These are phyloP conservation scores for Pterocarpus santalinus DNA, from an alignment of 306 rosid species.

Conservation along the genomic window DNA sequence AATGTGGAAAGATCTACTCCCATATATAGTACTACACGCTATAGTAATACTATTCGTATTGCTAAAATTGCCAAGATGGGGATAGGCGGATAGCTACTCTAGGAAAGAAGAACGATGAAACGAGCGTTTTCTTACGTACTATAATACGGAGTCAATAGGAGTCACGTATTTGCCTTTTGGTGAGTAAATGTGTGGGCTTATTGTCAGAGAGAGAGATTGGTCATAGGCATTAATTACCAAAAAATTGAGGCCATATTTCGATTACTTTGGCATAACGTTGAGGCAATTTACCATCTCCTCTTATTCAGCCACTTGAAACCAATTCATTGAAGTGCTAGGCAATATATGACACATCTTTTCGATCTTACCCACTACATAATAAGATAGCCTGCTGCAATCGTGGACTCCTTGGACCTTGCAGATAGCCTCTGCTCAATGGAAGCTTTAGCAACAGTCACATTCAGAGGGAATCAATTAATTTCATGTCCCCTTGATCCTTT, in stretches of 20 bases:
- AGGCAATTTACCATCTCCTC: constrained; percentile 58
- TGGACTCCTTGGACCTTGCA: constrained; percentile 34
- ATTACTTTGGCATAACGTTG: constrained; percentile 56
- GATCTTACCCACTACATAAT: constrained; percentile 35
- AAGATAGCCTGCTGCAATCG: constrained; percentile 18
- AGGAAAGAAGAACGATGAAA: constrained; percentile 11
- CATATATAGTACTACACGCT: not conserved
- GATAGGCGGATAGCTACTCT: not conserved
- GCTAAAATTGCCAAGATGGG: not conserved
- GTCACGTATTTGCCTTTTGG: not conserved
- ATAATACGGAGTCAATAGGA: not conserved
- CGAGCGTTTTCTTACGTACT: constrained; percentile 12
- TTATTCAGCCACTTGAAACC: constrained; percentile 17
- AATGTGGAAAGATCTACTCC: not conserved
- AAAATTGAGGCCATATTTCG: constrained; percentile 30
- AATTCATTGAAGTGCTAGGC: constrained; percentile 20
- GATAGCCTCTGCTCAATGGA: constrained; percentile 22
- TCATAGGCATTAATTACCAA: constrained; percentile 40
- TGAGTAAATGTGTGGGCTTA: constrained; percentile 36
- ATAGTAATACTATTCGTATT: not conserved
- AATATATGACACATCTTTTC: constrained; percentile 6
- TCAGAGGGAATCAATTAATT: constrained; percentile 41
- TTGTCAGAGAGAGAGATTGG: constrained; percentile 29
- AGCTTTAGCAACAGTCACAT: constrained; percentile 16
- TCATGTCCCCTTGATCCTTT: constrained; percentile 29